Base-by-base conservation (phyloP, 2,329 filamentous ascomycete genomes). In the Tolypocladium paradoxum region DNA sequence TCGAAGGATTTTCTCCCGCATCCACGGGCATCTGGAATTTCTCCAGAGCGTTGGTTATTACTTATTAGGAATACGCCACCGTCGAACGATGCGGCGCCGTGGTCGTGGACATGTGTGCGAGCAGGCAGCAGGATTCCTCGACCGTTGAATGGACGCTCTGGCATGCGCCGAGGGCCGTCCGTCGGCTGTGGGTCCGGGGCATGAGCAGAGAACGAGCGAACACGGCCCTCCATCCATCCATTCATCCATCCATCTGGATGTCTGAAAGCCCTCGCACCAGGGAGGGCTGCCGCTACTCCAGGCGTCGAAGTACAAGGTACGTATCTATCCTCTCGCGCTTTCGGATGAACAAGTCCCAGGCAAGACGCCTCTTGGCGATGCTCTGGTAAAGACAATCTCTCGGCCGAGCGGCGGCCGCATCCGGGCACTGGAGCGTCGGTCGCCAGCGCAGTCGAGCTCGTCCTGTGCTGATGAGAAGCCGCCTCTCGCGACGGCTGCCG, bases 71-170 rank as follows among this genome's bases (percentile, higher is more conserved):
- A 47, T 27, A 47, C 43, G 43, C 43, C 43, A 47, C 27, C 20
- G 27, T 46, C 43, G 43, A 46, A 31, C 43, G 20, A 20, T 46
- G 14, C 43, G 27, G 27, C 9, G 16, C 40, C 18, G 40, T 12
- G 24, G 43, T 14, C 8, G 6, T 47, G 27, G 27, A 20, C 16
- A 46, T 31, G 27, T 12, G 43, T 27, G 27, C 43, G 24, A 54
- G 22, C 57, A 66, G 65, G 64, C 64, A 67, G 58, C 64, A 65
- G 64, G 56, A 64, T 67, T 66, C 55, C 53, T 53, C 50, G 49
- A 29, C 24, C 56, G 38, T 49, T 64, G 60, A 65, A 56, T 63
- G 63, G 63, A 53, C 52, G 50, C 40, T 24, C 43, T 55, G 48
- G 57, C 29, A 48, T 49, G 43, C 53, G 47, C 47, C 20, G 37